Conservation (phyloP, 2,329 filamentous ascomycete genomes). For the Alternaria gansuensis region DNA sequence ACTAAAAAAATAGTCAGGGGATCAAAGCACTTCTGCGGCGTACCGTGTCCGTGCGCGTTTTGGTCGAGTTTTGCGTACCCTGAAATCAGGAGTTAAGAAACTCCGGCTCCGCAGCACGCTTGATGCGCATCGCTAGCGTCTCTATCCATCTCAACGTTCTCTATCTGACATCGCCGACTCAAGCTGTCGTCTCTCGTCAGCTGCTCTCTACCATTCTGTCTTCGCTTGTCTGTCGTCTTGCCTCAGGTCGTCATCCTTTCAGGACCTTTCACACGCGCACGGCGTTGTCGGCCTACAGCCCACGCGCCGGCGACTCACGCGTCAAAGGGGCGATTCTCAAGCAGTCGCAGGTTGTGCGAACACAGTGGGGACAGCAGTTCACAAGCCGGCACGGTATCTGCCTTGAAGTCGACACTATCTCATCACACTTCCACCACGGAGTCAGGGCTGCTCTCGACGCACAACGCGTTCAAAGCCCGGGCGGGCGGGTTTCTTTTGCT, state of each 20-base stretch:
- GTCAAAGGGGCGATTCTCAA: conserved; percentile 26
- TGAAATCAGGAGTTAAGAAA: background rate
- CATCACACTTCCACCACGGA: conserved; percentile 7
- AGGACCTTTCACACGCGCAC: conserved; percentile 23
- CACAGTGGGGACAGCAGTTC: conserved; percentile 18
- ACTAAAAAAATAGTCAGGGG: too few species aligned
- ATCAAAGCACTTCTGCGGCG: too few species aligned
- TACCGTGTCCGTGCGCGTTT: too few species aligned
- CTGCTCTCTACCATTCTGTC: conserved; percentile 7
- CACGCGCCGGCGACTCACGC: conserved; percentile 21
- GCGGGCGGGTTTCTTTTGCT: conserved; percentile 26
- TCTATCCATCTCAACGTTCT: background rate
- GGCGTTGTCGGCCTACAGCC: conserved; percentile 16
- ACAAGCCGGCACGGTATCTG: background rate
- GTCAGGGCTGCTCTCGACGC: conserved; percentile 27
- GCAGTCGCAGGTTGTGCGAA: conserved; percentile 18
- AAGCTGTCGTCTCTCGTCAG: background rate
- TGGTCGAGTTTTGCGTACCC: too few species aligned
- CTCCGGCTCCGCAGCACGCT: background rate
- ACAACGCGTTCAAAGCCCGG: conserved; percentile 25
- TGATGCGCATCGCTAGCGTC: background rate
- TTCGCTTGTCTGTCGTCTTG: conserved; percentile 12
- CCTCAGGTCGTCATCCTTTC: conserved; percentile 28
- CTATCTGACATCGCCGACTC: background rate
- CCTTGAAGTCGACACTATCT: background rate